Conservation (phyloP, 1,284 basidiomycete species). For the Omphalotus olearius region DNA sequence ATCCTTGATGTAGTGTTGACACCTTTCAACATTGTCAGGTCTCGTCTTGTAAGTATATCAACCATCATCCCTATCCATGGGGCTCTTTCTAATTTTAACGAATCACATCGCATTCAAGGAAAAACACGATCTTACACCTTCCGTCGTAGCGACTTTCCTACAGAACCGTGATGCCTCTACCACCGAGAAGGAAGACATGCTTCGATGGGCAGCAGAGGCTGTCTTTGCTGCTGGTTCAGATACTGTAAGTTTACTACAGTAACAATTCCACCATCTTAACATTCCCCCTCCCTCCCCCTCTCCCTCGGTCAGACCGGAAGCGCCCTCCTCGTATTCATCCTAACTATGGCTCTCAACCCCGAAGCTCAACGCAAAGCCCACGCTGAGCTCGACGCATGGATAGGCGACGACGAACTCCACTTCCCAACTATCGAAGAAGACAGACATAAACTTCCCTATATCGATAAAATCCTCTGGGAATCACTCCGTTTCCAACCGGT, state of each 20-base stretch:
- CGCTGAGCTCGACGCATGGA: neutral
- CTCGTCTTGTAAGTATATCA: too few relatives aligned
- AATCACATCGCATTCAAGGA: too few relatives aligned
- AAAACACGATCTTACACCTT: too few relatives aligned
- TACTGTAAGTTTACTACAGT: neutral
- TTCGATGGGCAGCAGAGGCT: too few relatives aligned
- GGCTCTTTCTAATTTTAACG: too few relatives aligned
- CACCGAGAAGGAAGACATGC: too few relatives aligned
- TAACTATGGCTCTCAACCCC: neutral
- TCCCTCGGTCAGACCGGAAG: neutral
- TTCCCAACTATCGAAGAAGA: neutral
- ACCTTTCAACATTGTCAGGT: neutral
- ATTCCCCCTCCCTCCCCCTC: too few relatives aligned
- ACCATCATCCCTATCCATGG: too few relatives aligned
- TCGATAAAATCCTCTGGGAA: neutral
- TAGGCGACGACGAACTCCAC: neutral
- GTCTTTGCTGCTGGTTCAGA: neutral
- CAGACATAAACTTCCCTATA: neutral
- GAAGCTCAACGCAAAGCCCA: neutral
- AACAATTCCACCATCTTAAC: neutral
- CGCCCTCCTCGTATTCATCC: neutral
- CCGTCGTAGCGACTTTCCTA: too few relatives aligned
- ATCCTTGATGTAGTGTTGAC: neutral
- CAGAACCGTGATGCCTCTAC: too few relatives aligned
- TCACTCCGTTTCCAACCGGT: neutral